Conservation (phyloP, 208 protist species). For the Porcisia deanei region DNA sequence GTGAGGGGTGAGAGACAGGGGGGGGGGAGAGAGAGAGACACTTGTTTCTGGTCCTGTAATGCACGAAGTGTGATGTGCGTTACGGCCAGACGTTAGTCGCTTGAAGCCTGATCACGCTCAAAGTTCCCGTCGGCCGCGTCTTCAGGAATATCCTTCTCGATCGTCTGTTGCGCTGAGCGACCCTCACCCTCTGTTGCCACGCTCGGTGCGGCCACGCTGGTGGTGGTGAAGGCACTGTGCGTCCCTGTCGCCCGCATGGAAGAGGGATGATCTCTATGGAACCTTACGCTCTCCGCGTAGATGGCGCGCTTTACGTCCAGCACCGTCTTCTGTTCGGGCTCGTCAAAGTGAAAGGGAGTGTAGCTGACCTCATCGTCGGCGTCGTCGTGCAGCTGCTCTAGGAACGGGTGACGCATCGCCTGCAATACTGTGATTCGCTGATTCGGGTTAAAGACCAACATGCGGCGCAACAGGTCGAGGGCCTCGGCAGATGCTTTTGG, state of each 20-base stretch:
- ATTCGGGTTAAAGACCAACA: slow-evolving; percentile 94
- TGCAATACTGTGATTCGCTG: slow-evolving; percentile 92
- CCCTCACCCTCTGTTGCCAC: slow-evolving; percentile 70
- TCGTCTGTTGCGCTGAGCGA: slow-evolving; percentile 79
- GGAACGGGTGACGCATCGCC: slow-evolving; percentile 89
- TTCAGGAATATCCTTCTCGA: slow-evolving; percentile 58
- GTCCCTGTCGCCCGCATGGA: slow-evolving; percentile 20
- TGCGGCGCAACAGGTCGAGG: slow-evolving; percentile 89
- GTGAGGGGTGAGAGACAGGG: too few relatives aligned
- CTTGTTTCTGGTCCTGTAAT: too few relatives aligned
- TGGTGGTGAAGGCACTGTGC: slow-evolving; percentile 29
- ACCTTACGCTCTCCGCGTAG: slow-evolving; percentile 77
- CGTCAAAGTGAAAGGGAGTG: slow-evolving; percentile 80
- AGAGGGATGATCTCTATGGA: slow-evolving; percentile 57
- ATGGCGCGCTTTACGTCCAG: slow-evolving; percentile 87
- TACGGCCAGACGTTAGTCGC: not conserved
- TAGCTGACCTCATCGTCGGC: slow-evolving; percentile 60
- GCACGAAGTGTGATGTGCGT: too few relatives aligned
- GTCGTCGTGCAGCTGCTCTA: slow-evolving; percentile 85
- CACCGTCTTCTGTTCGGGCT: slow-evolving; percentile 71
- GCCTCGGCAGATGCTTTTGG: slow-evolving; percentile 75
- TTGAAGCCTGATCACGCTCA: slow-evolving; percentile 28
- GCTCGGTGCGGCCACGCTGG: slow-evolving; percentile 24
- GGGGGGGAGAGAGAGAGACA: too few relatives aligned
- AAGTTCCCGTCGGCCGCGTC: slow-evolving; percentile 40